Evolutionary conservation across 2,329 filamentous ascomycete genomes (phyloP), one percentile per base, ranked within the genome.

Genomic region (Blastomyces silverae): DNA sequence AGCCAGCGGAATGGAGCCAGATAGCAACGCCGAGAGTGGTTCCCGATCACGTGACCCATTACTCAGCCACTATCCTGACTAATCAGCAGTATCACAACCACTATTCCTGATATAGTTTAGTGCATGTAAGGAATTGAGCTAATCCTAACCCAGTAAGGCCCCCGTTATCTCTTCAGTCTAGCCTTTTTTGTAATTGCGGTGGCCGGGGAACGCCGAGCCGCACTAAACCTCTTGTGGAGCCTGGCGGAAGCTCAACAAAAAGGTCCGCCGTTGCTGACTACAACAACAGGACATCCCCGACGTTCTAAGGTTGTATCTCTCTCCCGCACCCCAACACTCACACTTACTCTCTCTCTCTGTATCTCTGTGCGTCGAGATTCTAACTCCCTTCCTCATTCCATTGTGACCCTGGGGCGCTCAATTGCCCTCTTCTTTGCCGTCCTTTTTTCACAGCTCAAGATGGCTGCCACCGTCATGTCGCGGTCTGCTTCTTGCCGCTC

Each of bases 381-480:
- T 42, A 50, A 20, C 22, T 20, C 10, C 15, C 10, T 44, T 44
- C 50, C 25, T 13, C 48, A n/a, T 42, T 56, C 34, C 22, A 17
- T 31, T 62, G 61, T 61, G 42, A 37, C 22, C 13, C 7, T 10
- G 46, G 59, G 59, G 59, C 44, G 17, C 48, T 62, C 61, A 62
- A 62, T 63, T 63, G 62, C 52, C 50, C 28, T 46, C 50, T 20
- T 31, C 13, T 28, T 31, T 15, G 3, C 25, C 25, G 17, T 37
- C 20, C 11, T 31, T 20, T 61, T 39, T 34, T 42, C 46, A 31
- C 39, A 25, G n/a, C 42, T 48, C 44, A 81, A 77, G 75, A 86
- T 85, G 83, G 82, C 83, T 76, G 82, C 83, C 72, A 76, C 77
- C 71, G 75, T 74, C 72, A 74, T 79, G 68, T 75, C 79, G 70